These are phyloP conservation scores for Kwoniella mangroviensis DNA, from an alignment of 768 basidiomycete species.

Conservation along the genomic window DNA sequence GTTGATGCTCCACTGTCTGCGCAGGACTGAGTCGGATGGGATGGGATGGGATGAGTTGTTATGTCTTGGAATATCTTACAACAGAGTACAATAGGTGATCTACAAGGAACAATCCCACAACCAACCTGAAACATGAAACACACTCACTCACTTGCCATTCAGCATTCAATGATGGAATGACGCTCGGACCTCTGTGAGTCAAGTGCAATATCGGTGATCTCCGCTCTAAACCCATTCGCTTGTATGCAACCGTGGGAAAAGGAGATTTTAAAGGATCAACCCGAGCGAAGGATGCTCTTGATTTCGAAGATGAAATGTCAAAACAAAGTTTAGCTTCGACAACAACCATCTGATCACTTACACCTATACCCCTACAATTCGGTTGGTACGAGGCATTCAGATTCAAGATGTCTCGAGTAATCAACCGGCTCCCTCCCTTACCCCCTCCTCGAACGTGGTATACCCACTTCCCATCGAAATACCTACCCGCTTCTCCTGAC, in stretches of 20 bases:
- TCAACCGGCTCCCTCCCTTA: slow-evolving; percentile 35
- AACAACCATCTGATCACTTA: no score
- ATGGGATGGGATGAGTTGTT: not conserved
- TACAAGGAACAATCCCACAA: not conserved
- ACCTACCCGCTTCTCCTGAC: slow-evolving; percentile 22
- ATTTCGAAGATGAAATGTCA: no score
- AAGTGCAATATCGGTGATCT: not conserved
- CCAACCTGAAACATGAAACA: not conserved
- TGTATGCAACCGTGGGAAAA: not conserved
- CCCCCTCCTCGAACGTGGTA: slow-evolving; percentile 33
- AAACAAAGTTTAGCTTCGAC: no score
- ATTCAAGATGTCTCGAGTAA: slow-evolving; percentile 7
- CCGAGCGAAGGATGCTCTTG: not conserved
- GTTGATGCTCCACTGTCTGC: no score
- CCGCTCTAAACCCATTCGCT: not conserved
- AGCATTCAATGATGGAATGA: not conserved
- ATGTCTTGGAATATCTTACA: not conserved
- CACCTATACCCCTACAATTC: no score
- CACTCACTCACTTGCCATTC: no score
- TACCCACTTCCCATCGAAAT: slow-evolving; percentile 33
- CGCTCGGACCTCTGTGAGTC: not conserved
- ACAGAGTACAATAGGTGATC: slow-evolving; percentile 8
- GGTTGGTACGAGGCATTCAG: no score
- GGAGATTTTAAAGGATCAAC: not conserved
- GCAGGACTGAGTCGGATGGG: no score